Base-by-base conservation (phyloP, 805 yeast species). In the Saccharomycopsis malanga region DNA sequence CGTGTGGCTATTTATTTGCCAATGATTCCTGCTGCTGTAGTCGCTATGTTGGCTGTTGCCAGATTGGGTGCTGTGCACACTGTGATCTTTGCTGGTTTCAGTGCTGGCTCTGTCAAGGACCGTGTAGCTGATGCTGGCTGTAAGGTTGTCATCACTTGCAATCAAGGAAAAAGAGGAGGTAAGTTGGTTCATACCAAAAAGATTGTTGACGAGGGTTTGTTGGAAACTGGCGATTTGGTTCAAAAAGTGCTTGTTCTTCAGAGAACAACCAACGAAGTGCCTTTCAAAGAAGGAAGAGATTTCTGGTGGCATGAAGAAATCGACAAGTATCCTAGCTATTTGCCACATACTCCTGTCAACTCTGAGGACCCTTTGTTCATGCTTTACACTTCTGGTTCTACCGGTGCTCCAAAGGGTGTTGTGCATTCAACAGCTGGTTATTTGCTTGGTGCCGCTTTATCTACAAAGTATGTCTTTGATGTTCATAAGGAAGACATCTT, bases 351-450 rank as follows among this genome's bases (percentile, higher is more conserved):
- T 39, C 81, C 96, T 36, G 94, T 88, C 49, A 76, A 81, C 62
- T 65, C 96, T 42, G 98, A 93, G 71, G 96, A 93, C 70, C 98
- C 98, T 48, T 71, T 93, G 58, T 93, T 93, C 74, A 71, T 93
- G 68, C 79, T 93, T 60, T 93, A 93, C 71, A 93, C 98, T 41
- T 89, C 98, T 4, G 98, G 98, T 52, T 89, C 98, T 30, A 93
- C 98, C 27, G 98, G 98, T 56, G 81, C 89, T 63, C 98, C 98
- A 62, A 93, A 93, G 76, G 98, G 98, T 70, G 89, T 93, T 57
- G 93, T 85, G 60, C 98, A 93, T 66, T 73, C 84, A 50, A 89
- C 97, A 49, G 98, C 86, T 54, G 98, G 98, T 54, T 93, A 87
- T 69, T 74, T 93, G 56, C 72, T 93, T 56, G 96, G 96, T 53